Base-by-base conservation (phyloP, 2,329 filamentous ascomycete species). In the Beauveria asiatica region DNA sequence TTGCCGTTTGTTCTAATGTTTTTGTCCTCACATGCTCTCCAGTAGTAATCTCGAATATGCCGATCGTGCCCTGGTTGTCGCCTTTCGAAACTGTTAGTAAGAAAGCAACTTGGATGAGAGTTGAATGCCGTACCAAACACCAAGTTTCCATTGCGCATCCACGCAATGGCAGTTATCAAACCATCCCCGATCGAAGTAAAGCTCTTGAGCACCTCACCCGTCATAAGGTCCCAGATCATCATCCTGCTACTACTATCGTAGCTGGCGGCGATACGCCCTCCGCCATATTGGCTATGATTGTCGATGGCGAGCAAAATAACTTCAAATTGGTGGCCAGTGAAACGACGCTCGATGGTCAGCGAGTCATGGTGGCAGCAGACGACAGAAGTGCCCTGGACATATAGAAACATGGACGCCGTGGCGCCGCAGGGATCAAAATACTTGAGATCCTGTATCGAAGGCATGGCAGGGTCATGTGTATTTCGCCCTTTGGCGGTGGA, bases 71-170 rank as follows among this genome's bases (percentile, higher is more conserved):
- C 73, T 96, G 90, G 8, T 86, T 83, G 70, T 97, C 97, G 61
- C 94, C 93, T 97, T 13, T 51, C 45, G 6, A 60, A 5, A 5
- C 2, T 19, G 21, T 55, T 55, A 49, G 55, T 30, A 19, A 25
- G 19, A 23, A 23, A 8, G 0, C 13, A 4, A 16, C 45, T 52
- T 17, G 5, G 10, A 23, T 33, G 3, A 2, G 9, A 17, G 2
- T 23, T 4, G 6, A 16, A 11, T n/a, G 5, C 33, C 86, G 73
- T 80, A 97, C 93, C 94, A 78, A 97, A 97, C 42, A 91, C 93
- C 65, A 99, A 87, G 75, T 96, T 96, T 59, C 94, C 94, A 75
- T 97, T 97, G 49, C 88, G 84, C 92, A 99, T 97, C 91, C 94
- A 99, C 13, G 89, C 82, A 23, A 60, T 33, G 42, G 92, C 93